Evolutionary conservation across 768 basidiomycete species (phyloP).

Genomic region (Candolleomyces aberdarensis): DNA sequence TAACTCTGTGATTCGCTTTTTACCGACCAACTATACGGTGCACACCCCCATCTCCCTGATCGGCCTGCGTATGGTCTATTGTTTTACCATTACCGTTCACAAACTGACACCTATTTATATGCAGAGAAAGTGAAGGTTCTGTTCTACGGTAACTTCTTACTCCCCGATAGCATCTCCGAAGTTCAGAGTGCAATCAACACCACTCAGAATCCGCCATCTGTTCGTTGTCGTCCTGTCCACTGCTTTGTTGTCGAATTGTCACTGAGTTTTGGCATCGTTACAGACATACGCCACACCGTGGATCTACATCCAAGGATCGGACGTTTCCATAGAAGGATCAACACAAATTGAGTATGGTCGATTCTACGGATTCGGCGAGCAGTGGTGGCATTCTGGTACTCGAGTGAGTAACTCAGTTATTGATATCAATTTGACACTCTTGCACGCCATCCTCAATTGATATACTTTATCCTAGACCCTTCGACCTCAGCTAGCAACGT

Average conservation of each 20-base stretch:
- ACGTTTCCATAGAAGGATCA: conserved; percentile 39
- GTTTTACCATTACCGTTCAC: not conserved
- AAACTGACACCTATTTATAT: not conserved
- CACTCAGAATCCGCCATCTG: conserved; percentile 34
- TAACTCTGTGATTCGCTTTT: conserved; percentile 32
- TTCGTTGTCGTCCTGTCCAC: conserved; percentile 14
- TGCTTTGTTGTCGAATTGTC: not conserved
- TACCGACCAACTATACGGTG: conserved; percentile 31
- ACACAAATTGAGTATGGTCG: conserved; percentile 36
- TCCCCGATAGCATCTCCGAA: conserved; percentile 39
- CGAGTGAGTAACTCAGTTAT: too few species aligned
- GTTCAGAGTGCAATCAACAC: conserved; percentile 39
- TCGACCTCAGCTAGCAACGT: conserved; percentile 45
- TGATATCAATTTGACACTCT: not conserved
- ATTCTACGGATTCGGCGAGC: conserved; percentile 46
- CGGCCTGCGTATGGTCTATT: conserved; percentile 23
- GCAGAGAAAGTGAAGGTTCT: conserved; percentile 39
- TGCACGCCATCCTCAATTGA: not conserved
- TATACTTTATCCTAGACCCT: conserved; percentile 21
- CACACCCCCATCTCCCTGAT: conserved; percentile 33
- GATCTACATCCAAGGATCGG: conserved; percentile 41
- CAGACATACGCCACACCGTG: conserved; percentile 42
- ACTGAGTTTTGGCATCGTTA: not conserved
- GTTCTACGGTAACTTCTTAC: conserved; percentile 40
- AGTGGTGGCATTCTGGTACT: conserved; percentile 48